phyloP scores from a whole-genome alignment of 768 basidiomycete genomes.

The Mycena vulgaris region DNA sequence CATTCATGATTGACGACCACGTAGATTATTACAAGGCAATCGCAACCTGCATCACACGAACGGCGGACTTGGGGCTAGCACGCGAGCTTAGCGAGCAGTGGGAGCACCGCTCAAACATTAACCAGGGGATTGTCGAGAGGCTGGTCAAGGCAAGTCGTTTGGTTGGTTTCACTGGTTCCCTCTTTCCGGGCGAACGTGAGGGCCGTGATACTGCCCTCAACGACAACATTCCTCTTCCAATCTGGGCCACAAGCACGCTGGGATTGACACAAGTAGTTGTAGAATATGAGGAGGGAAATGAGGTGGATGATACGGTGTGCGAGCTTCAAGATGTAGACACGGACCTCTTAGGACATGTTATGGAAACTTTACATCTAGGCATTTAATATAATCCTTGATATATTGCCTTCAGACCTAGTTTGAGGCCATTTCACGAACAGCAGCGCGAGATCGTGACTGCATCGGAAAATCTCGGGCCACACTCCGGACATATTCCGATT shows the following conservation, averaged over 20 bases:
- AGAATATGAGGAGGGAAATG: not conserved
- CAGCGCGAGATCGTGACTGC: too few relatives aligned
- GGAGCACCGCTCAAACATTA: not conserved
- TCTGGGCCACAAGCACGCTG: not conserved
- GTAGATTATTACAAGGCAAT: not conserved
- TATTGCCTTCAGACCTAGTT: too few relatives aligned
- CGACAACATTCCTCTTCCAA: not conserved
- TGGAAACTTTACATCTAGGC: too few relatives aligned
- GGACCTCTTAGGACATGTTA: too few relatives aligned
- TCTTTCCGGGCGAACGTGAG: not conserved
- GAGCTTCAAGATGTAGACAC: too few relatives aligned
- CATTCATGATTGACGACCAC: conserved; percentile 9
- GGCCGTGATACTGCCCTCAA: not conserved
- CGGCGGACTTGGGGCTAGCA: not conserved
- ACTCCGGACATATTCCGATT: too few relatives aligned
- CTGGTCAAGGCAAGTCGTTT: not conserved
- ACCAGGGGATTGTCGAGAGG: not conserved
- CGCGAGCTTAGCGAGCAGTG: not conserved
- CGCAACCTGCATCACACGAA: too few relatives aligned
- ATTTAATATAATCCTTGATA: too few relatives aligned
- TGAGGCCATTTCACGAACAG: too few relatives aligned
- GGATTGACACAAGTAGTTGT: not conserved
- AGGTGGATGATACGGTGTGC: too few relatives aligned
- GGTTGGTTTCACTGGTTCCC: not conserved
- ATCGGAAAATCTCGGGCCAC: too few relatives aligned